Evolutionary conservation across 306 rosid species (phyloP).

Genomic region (Prosopis cineraria): DNA sequence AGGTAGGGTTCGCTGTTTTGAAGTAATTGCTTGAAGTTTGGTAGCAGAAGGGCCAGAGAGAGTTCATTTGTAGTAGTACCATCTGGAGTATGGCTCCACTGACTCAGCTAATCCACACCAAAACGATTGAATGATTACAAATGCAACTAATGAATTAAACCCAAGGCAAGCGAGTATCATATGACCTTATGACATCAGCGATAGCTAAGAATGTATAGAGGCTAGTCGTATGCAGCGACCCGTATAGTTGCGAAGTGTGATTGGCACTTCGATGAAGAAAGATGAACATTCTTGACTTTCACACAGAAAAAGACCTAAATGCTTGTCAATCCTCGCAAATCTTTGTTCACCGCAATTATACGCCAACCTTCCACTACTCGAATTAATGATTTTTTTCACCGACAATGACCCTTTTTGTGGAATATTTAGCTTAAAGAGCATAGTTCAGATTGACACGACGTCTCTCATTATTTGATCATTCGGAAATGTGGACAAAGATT

Average conservation of each 20-base stretch:
- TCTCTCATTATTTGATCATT: slow-evolving; percentile 5
- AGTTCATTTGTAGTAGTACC: not conserved
- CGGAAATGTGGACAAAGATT: not conserved
- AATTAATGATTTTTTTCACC: not conserved
- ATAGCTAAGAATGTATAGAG: not conserved
- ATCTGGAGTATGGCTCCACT: not conserved
- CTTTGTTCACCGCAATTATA: slow-evolving; percentile 8
- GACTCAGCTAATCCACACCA: not conserved
- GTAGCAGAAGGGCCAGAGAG: not conserved
- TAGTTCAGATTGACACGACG: not conserved
- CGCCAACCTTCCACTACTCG: slow-evolving; percentile 44
- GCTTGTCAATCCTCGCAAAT: slow-evolving; percentile 15
- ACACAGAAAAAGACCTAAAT: slow-evolving; percentile 31
- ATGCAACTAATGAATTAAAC: not conserved
- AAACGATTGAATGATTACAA: not conserved
- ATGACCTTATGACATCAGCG: not conserved
- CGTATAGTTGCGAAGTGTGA: slow-evolving; percentile 24
- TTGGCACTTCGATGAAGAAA: slow-evolving; percentile 16
- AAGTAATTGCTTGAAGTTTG: not conserved
- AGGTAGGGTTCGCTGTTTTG: not conserved
- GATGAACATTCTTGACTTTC: slow-evolving; percentile 15
- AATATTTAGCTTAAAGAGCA: not conserved
- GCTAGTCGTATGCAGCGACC: slow-evolving; percentile 24
- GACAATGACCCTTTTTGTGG: slow-evolving; percentile 8
- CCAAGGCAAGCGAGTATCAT: not conserved